Evolutionary conservation across 257 asterid genomes (phyloP).

Genomic region (Solanum chiquidenum): DNA sequence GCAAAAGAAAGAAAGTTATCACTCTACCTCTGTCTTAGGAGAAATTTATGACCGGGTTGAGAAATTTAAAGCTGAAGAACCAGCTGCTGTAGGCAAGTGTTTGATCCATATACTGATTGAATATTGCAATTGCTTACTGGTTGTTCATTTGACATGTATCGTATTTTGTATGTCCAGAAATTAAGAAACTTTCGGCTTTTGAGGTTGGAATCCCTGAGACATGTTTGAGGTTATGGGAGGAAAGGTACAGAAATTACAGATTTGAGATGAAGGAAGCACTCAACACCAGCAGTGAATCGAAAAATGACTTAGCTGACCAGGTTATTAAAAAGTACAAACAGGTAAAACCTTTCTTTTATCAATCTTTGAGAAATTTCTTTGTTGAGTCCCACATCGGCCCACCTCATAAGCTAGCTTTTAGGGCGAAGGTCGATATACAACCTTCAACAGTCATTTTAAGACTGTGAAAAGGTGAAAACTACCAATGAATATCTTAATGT

Average conservation of each 20-base stretch:
- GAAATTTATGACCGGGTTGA: conserved; percentile 34
- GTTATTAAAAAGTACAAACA: conserved; percentile 55
- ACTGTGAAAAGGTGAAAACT: neutral
- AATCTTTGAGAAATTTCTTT: neutral
- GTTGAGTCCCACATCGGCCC: neutral
- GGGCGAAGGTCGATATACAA: neutral
- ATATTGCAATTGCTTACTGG: neutral
- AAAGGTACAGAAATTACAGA: conserved; percentile 31
- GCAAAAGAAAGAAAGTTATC: conserved; percentile 29
- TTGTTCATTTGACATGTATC: neutral
- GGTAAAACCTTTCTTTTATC: conserved; percentile 17
- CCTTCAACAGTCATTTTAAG: neutral
- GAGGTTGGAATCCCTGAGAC: conserved; percentile 12
- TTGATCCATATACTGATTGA: neutral
- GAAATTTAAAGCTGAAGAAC: conserved; percentile 16
- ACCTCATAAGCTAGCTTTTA: neutral
- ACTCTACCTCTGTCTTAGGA: conserved; percentile 58
- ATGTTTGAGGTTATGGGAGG: conserved; percentile 27
- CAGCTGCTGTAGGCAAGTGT: conserved; percentile 20
- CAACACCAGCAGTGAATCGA: conserved; percentile 12
- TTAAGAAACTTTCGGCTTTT: conserved; percentile 45
- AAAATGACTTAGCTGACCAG: conserved; percentile 31
- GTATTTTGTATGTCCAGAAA: conserved; percentile 16
- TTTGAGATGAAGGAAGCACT: conserved; percentile 39
- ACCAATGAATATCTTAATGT: neutral